These are phyloP conservation scores for Fusarium chuoi DNA, from an alignment of 2,329 filamentous ascomycete species.

Conservation along the genomic window DNA sequence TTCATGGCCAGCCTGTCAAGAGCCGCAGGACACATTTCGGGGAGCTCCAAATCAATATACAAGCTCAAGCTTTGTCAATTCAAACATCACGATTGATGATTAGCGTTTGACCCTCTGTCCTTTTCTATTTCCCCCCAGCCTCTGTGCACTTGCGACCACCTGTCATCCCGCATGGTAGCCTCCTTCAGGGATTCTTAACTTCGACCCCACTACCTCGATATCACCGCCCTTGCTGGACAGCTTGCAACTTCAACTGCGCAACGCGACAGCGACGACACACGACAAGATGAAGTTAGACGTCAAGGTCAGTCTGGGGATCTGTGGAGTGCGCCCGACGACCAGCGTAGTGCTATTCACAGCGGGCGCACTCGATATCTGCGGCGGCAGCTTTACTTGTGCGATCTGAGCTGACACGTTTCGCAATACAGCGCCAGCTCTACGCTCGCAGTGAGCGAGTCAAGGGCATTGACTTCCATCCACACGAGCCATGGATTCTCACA, in stretches of 20 bases:
- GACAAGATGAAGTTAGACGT: constrained; percentile 56
- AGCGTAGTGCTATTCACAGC: background rate
- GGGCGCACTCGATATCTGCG: background rate
- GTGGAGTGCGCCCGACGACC: background rate
- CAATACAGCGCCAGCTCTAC: constrained; percentile 58
- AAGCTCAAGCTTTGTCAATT: constrained; percentile 35
- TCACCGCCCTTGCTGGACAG: constrained; percentile 46
- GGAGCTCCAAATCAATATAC: constrained; percentile 41
- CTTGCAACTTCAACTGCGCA: constrained; percentile 45
- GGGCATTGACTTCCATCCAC: constrained; percentile 95
- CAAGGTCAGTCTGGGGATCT: constrained; percentile 48
- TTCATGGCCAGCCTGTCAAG: constrained; percentile 45
- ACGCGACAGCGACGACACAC: constrained; percentile 36
- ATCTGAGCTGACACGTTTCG: constrained; percentile 42
- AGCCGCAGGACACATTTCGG: constrained; percentile 47
- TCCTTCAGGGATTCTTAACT: constrained; percentile 40
- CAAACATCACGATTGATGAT: constrained; percentile 36
- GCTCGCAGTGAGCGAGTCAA: constrained; percentile 96
- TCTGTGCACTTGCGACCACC: constrained; percentile 4
- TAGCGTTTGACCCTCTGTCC: constrained; percentile 6
- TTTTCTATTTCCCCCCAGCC: background rate
- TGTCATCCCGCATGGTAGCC: constrained; percentile 41
- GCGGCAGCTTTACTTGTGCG: constrained; percentile 16
- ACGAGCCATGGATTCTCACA: constrained; percentile 95
- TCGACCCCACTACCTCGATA: constrained; percentile 45